A percentile compares a stretch with the other conserved stretches of the same genome.
These are phyloP conservation scores for Collybia mongolica DNA, from an alignment of 768 basidiomycete genomes.

Conservation along the genomic window DNA sequence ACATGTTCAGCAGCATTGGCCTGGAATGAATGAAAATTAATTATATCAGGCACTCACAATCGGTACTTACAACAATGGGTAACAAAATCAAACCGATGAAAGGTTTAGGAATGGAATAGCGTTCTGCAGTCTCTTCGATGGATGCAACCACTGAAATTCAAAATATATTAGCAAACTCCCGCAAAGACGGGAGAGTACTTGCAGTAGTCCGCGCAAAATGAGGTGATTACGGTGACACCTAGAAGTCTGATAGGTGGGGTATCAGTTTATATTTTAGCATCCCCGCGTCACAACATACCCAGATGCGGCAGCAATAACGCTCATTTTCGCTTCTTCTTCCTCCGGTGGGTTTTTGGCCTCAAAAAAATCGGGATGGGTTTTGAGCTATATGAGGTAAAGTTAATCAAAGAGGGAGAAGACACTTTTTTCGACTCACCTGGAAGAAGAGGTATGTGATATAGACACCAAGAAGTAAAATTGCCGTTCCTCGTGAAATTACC, in stretches of 20 bases:
- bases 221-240: constrained; percentile 73
- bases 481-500: constrained; percentile 78
- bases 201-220: constrained; percentile 89
- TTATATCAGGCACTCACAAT: not conserved
- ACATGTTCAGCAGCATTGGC: constrained; percentile 87
- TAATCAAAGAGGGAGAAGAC: not conserved
- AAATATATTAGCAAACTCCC: constrained; percentile 19
- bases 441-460: constrained; percentile 77
- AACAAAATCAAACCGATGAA: constrained; percentile 88
- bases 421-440: constrained; percentile 45
- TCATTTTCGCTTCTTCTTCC: constrained; percentile 61
- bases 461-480: constrained; percentile 68
- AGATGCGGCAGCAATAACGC: constrained; percentile 57
- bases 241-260: constrained; percentile 48
- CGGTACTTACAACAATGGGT: constrained; percentile 72
- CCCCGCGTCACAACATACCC: constrained; percentile 35
- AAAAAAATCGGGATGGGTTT: constrained; percentile 70
- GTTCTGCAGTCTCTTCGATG: constrained; percentile 86
- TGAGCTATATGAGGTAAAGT: constrained; percentile 44
- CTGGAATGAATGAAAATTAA: constrained; percentile 25
- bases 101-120: constrained; percentile 77
- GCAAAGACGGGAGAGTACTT: constrained; percentile 28
- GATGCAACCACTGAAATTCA: constrained; percentile 70
- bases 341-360: constrained; percentile 24
- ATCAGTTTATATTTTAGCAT: not conserved